Conservation (phyloP, 345 rosid genomes). For the Xanthoceras sorbifolium region DNA sequence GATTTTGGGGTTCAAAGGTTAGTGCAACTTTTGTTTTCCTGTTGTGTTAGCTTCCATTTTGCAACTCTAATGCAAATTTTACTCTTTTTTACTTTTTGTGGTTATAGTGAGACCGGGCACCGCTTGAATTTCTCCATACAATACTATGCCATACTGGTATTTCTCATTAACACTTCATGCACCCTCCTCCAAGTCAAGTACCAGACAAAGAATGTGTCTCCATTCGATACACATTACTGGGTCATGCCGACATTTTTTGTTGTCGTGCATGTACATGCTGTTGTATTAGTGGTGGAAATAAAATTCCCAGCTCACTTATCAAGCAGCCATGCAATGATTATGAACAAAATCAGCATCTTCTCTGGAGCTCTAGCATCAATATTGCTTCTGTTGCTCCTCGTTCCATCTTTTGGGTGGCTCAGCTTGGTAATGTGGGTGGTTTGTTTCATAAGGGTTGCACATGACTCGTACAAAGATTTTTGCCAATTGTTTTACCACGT, state of each 20-base stretch:
- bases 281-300: not conserved
- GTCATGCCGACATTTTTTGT: conserved; percentile 11
- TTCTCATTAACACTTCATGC: not conserved
- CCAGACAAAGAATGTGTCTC: not conserved
- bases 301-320: not conserved
- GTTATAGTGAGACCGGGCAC: not conserved
- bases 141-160: not conserved
- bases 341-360: not conserved
- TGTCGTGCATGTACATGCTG: not conserved
- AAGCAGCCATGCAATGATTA: not conserved
- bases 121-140: too few species aligned
- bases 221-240: not conserved
- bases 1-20: not conserved
- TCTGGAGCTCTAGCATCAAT: conserved; percentile 6
- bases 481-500: not conserved
- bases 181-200: conserved; percentile 3
- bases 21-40: not conserved
- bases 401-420: not conserved
- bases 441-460: not conserved
- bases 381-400: not conserved
- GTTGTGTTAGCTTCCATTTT: not conserved
- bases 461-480: not conserved
- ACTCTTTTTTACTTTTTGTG: not conserved
- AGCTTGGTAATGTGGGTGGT: not conserved
- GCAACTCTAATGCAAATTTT: not conserved